Base-by-base conservation (phyloP, 805 yeast species). In the Barnettozyma californica region DNA sequence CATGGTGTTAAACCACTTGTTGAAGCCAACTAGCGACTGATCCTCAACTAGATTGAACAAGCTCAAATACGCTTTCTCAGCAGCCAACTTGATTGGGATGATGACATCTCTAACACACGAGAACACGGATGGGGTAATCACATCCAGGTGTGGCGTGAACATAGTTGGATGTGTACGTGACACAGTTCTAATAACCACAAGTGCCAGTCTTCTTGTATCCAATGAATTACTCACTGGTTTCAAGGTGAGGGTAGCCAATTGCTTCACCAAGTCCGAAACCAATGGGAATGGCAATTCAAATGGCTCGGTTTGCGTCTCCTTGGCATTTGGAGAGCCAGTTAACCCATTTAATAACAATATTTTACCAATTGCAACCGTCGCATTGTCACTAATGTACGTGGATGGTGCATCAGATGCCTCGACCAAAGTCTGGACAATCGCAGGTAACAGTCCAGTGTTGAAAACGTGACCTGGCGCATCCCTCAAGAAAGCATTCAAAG, bases 51-150 rank as follows among this genome's bases (percentile, higher is more conserved):
- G 70, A 43, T 77, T 73, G 67, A 90, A 84, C 16, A 89, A 62
- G 2, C 87, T 80, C 55, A 91, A 64, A 64, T 77, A 90, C 1
- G 95, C 90, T 69, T 88, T 88, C 65, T 92, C 99, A 8, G 96
- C 96, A 1, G 97, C 97, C 53, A 92, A 74, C 60, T 90, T 91
- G 56, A 92, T 83, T 5, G 99, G 97, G 60, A 92, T 88, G 43
- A 87, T 73, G n/a, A 83, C 75, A 60, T 91, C 97, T 55, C 99
- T 76, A 37, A 92, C 84, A 63, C 94, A 83, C 0, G 84, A 70
- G 64, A 92, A 92, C 2, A 90, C 82, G 11, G 87, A 73, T 13
- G 94, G 88, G 4, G 77, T 87, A 45, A 92, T 58, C 0, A 67
- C 52, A 55, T 81, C 81, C 53, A 78, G 68, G 57, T 74, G 71